A percentile compares a stretch with the other conserved stretches of the same genome.
Conservation (phyloP, 192 early-diverging fungal species). For the Backusella mclennaniae region DNA sequence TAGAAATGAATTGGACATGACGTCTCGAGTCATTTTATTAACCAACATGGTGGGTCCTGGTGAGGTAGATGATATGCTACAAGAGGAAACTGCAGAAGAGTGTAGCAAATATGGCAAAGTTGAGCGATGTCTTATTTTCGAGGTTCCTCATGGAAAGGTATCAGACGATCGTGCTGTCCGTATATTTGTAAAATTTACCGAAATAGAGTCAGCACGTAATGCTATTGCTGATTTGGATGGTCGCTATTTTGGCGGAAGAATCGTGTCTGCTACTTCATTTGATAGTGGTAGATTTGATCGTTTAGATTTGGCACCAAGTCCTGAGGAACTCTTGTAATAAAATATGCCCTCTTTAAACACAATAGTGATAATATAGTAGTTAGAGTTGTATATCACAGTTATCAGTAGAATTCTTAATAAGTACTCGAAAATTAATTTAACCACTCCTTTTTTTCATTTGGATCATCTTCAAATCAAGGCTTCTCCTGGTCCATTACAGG, state of each 20-base stretch:
- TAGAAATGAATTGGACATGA: background rate
- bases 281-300: conserved; percentile 55
- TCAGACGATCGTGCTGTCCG: conserved; percentile 68
- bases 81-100: conserved; percentile 76
- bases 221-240: conserved; percentile 63
- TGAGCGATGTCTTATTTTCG: conserved; percentile 62
- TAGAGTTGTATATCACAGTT: too few relatives aligned
- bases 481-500: too few relatives aligned
- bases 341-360: too few relatives aligned
- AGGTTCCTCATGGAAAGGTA: conserved; percentile 55
- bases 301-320: conserved; percentile 52
- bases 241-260: conserved; percentile 75
- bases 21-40: conserved; percentile 54
- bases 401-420: too few relatives aligned
- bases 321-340: conserved; percentile 21
- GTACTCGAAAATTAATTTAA: too few relatives aligned
- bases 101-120: conserved; percentile 79
- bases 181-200: conserved; percentile 76
- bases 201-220: conserved; percentile 44
- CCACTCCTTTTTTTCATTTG: too few relatives aligned
- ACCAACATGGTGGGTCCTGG: conserved; percentile 78
- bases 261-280: conserved; percentile 62
- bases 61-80: conserved; percentile 72
- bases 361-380: too few relatives aligned
- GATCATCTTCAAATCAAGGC: too few relatives aligned